These are phyloP conservation scores for Rachicladosporium sp. DNA, from an alignment of 2,329 filamentous ascomycete genomes.

Conservation along the genomic window DNA sequence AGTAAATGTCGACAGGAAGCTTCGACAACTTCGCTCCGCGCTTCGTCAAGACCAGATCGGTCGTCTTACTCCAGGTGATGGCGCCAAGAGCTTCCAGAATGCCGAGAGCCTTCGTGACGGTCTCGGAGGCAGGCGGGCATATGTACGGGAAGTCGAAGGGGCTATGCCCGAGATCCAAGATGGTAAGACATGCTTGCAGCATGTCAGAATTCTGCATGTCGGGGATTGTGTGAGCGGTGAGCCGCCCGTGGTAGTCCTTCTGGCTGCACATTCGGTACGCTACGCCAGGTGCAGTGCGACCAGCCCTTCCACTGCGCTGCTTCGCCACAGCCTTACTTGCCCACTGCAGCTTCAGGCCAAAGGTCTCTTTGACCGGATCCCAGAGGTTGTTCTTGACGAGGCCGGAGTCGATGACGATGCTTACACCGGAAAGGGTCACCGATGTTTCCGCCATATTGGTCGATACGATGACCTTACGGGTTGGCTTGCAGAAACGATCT, in stretches of 20 bases:
- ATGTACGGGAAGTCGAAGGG: not conserved
- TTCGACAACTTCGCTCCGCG: too few relatives aligned
- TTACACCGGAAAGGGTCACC: constrained; percentile 40
- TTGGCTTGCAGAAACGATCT: constrained; percentile 24
- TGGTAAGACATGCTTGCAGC: not conserved
- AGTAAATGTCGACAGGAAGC: not conserved
- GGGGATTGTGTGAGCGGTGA: not conserved
- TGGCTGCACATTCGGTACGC: not conserved
- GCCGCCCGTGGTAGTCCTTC: not conserved
- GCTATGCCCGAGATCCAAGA: not conserved
- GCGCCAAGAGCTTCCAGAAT: not conserved
- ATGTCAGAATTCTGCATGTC: not conserved
- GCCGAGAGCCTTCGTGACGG: not conserved
- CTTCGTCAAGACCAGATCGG: too few relatives aligned
- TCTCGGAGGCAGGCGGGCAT: not conserved
- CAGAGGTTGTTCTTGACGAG: not conserved
- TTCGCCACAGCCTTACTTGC: not conserved
- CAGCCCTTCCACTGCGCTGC: not conserved
- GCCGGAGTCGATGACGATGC: not conserved
- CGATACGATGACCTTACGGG: constrained; percentile 37
- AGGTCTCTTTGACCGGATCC: not conserved
- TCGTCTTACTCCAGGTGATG: not conserved
- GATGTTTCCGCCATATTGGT: constrained; percentile 42
- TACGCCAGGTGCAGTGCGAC: not conserved
- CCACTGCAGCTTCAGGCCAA: not conserved